These are phyloP conservation scores for Micromonas commoda DNA, from an alignment of 139 green algal species.

Conservation along the genomic window DNA sequence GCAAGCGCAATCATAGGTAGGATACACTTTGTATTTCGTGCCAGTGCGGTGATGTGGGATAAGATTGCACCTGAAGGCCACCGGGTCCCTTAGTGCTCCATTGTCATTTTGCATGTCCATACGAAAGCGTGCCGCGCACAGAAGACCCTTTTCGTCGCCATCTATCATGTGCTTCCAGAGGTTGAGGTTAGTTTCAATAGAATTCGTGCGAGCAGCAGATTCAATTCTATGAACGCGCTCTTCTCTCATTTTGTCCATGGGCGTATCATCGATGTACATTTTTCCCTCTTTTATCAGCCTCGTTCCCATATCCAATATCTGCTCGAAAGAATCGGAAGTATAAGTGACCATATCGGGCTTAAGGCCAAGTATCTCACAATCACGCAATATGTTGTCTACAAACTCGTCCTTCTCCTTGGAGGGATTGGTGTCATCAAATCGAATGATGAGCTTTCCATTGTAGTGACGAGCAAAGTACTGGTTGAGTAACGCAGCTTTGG, in stretches of 20 bases:
- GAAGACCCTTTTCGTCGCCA: slow-evolving; percentile 60
- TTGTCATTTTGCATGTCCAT: slow-evolving; percentile 88
- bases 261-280: slow-evolving; percentile 93
- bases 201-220: slow-evolving; percentile 53
- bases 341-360: slow-evolving; percentile 70
- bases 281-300: slow-evolving; percentile 80
- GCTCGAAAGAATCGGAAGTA: slow-evolving; percentile 64
- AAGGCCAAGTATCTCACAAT: slow-evolving; percentile 77
- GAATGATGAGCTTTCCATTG: slow-evolving; percentile 74
- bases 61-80: slow-evolving; percentile 88
- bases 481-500: slow-evolving; percentile 91
- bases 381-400: slow-evolving; percentile 89
- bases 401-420: slow-evolving; percentile 98
- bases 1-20: slow-evolving; percentile 97
- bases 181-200: slow-evolving; percentile 74
- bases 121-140: slow-evolving; percentile 84
- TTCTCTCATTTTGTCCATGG: slow-evolving; percentile 79
- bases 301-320: slow-evolving; percentile 52
- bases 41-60: slow-evolving; percentile 86
- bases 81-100: slow-evolving; percentile 85
- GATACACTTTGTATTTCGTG: slow-evolving; percentile 79
- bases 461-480: slow-evolving; percentile 88
- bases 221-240: slow-evolving; percentile 80
- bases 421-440: slow-evolving; percentile 99
- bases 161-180: slow-evolving; percentile 86